Evolutionary conservation across 1,284 basidiomycete genomes (phyloP), one percentile per base, ranked within the genome.

Genomic region (Ganoderma lucidum): DNA sequence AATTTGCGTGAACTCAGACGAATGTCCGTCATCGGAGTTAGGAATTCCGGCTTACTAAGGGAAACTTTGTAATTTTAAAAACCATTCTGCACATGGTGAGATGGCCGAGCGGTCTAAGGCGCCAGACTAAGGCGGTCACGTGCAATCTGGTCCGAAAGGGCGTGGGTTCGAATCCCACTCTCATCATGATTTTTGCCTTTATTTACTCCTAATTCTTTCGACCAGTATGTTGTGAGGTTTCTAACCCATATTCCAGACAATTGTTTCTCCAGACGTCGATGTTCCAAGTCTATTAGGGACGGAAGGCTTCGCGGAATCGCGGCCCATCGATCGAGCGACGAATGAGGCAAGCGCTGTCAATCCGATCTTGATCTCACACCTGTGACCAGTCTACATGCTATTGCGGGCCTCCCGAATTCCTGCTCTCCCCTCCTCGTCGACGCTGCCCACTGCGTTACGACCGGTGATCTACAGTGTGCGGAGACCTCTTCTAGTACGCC

Each of bases 21-120:
- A 23, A 23, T 23, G 23, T 23, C 23, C 23, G 23, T 23, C 23
- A 23, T 23, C 23, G 23, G 23, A 23, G 23, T 23, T 23, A 23
- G 23, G 23, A 23, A 23, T 23, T 23, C 23, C 23, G 23, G 23
- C 23, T 23, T 23, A 23, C 23, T 23, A 23, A 23, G 23, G 23
- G 23, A 23, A 23, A 23, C 23, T 23, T 23, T 23, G 23, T 23
- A 23, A 23, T 23, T 23, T 23, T 23, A 23, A 23, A 23, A 23
- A 23, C 23, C 23, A 23, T 23, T 23, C 23, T 23, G 23, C 62
- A 70, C 23, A 23, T 61, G 77, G 78, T 71, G 87, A 90, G 89
- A 91, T 91, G 90, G 90, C 89, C 90, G 90, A 92, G 90, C 89
- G 90, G 90, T 92, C 90, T 88, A 91, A 92, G 90, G 90, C 90